Percentiles rank a stretch among this genome's conserved stretches.
Evolutionary conservation across 164 flowering plant genomes (phyloP).

Genomic region (Magnolia sinica): DNA sequence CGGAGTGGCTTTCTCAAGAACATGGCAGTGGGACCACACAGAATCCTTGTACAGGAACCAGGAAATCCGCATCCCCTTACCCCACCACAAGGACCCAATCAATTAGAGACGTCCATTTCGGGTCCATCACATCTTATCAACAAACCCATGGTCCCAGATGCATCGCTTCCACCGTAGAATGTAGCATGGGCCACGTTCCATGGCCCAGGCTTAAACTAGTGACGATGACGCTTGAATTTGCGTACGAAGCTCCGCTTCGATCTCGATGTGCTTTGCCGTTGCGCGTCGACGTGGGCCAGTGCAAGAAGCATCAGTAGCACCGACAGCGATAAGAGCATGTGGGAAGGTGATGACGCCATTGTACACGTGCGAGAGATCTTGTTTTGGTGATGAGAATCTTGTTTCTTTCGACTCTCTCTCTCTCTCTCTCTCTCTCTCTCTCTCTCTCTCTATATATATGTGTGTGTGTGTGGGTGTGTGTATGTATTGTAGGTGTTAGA

Average conservation of each 20-base stretch:
- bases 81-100: no score
- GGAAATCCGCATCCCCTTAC: no score
- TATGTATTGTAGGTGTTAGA: no score
- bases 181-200: conserved; percentile 15
- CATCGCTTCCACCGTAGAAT: conserved; percentile 13
- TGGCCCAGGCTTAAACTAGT: conserved; percentile 9
- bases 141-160: conserved; percentile 13
- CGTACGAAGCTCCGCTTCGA: neutral
- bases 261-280: neutral
- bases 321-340: neutral
- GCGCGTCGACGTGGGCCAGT: neutral
- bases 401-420: no score
- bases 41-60: no score
- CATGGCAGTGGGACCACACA: no score
- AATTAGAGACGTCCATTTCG: no score
- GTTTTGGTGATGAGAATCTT: neutral
- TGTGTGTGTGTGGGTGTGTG: no score
- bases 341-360: neutral
- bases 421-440: no score
- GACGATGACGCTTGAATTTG: neutral
- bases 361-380: neutral
- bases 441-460: no score
- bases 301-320: neutral
- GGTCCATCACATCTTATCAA: neutral
- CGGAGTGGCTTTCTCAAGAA: no score